phyloP scores from a whole-genome alignment of 768 basidiomycete genomes.

The Pleurotus sapidus region DNA sequence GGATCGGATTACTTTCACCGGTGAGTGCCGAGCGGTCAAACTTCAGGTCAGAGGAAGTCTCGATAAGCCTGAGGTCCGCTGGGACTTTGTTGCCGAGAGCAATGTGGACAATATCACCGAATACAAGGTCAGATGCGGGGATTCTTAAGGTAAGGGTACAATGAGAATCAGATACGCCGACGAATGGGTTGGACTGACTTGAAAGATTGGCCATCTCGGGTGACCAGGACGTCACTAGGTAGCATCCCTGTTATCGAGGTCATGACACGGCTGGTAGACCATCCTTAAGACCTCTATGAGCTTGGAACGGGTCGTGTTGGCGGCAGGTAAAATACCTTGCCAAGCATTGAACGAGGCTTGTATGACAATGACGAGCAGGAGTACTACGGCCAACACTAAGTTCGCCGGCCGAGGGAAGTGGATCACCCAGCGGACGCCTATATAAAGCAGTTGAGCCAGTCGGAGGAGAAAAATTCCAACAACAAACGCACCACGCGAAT shows the following conservation, averaged over 20 bases:
- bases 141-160: constrained; percentile 25
- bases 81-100: constrained; percentile 68
- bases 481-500: constrained; percentile 37
- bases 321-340: constrained; percentile 22
- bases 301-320: too few relatives aligned
- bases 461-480: neutral
- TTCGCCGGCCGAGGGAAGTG: constrained; percentile 51
- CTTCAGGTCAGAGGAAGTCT: constrained; percentile 52
- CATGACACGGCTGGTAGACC: constrained; percentile 56
- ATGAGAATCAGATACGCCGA: constrained; percentile 12
- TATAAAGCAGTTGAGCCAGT: constrained; percentile 3
- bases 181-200: constrained; percentile 18
- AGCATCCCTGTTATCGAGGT: constrained; percentile 64
- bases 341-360: constrained; percentile 45
- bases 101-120: constrained; percentile 65
- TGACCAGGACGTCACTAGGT: constrained; percentile 60
- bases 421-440: constrained; percentile 60
- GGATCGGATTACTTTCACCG: constrained; percentile 44
- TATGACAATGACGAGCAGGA: constrained; percentile 38
- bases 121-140: constrained; percentile 60
- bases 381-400: constrained; percentile 57
- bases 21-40: constrained; percentile 69
- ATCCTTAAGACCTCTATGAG: constrained; percentile 28
- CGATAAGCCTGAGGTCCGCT: constrained; percentile 65
- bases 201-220: constrained; percentile 42